Base-by-base conservation (phyloP, 2,329 filamentous ascomycete species). In the Fusarium floridanum region DNA sequence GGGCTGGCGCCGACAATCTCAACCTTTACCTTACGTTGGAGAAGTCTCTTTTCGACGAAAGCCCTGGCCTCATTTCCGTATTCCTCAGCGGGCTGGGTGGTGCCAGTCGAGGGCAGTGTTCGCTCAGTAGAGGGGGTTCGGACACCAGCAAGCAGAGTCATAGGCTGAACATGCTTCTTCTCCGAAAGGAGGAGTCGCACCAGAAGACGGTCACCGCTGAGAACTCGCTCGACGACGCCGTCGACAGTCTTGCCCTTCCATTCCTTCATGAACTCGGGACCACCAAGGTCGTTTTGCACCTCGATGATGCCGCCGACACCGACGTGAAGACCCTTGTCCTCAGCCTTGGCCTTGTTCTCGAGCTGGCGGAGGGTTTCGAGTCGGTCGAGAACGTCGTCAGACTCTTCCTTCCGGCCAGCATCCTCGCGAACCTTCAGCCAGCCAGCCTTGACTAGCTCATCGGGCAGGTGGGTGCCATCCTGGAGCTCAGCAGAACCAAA, bases 401-500 rank as follows among this genome's bases (percentile, higher is more conserved):
- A 91, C 68, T 98, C 95, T 76, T 98, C 95, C 81, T 96, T 97
- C 75, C 93, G 92, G 71, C 95, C 95, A 68, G 96, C 95, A 83
- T 99, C 97, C 79, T 99, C 97, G 74, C 97, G 92, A 70, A 99
- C 90, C 85, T 97, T 97, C 73, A 95, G 86, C 95, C 95, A 98
- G 76, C 97, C 97, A 79, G 95, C 94, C 80, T 94, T 92, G 74
- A 98, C 91, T 67, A 93, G 89, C 72, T 94, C 91, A 74, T 98
- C 95, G 20, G 97, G 95, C 61, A 99, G 84, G 66, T 90, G 87
- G 36, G 91, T 91, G 60, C 95, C 95, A 79, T 94, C 93, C 72
- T 93, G 91, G 63, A 98, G 88, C 73, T 90, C 90, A 70, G 95
- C 92, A 73, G 91, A 89, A 75, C 96, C 97, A 81, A 98, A 99